Conservation (phyloP, 1,284 basidiomycete genomes). For the Heterobasidion irregulare region DNA sequence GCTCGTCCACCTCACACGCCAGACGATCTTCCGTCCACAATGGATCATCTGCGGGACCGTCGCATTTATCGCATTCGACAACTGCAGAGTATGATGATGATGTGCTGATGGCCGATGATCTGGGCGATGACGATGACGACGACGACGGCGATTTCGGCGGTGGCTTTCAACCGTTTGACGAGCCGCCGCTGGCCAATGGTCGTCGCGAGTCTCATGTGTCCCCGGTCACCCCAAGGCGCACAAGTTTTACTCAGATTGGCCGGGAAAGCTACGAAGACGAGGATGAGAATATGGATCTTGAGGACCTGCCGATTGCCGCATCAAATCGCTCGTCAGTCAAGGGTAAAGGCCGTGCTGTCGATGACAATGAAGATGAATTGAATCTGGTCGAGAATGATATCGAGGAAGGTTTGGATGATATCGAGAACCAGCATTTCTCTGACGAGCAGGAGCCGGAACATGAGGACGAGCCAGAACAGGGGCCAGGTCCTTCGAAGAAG, state of each 20-base stretch:
- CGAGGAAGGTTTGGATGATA: constrained; percentile 34
- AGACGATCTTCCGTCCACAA: constrained; percentile 27
- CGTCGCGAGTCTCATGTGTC: background rate
- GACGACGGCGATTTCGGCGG: constrained; percentile 12
- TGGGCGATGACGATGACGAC: constrained; percentile 11
- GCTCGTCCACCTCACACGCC: constrained; percentile 20
- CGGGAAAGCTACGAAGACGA: constrained; percentile 33
- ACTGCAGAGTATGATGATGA: constrained; percentile 24
- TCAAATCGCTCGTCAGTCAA: constrained; percentile 17
- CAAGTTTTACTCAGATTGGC: constrained; percentile 39
- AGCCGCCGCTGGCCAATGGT: background rate
- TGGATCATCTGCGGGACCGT: constrained; percentile 33
- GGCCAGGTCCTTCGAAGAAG: constrained; percentile 13
- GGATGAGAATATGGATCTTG: constrained; percentile 10
- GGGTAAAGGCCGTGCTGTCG: constrained; percentile 28
- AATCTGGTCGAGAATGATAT: constrained; percentile 48
- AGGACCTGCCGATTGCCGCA: constrained; percentile 19
- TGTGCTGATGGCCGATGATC: constrained; percentile 21
- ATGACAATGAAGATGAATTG: constrained; percentile 21
- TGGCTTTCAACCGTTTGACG: constrained; percentile 1
- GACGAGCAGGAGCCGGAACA: constrained; percentile 30
- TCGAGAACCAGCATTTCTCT: constrained; percentile 29
- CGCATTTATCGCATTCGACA: constrained; percentile 33
- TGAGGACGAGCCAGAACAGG: constrained; percentile 17
- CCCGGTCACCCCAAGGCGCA: constrained; percentile 22